phyloP scores from a whole-genome alignment of 1,139 yeast genomes.

The Yamadazyma conglobata region DNA sequence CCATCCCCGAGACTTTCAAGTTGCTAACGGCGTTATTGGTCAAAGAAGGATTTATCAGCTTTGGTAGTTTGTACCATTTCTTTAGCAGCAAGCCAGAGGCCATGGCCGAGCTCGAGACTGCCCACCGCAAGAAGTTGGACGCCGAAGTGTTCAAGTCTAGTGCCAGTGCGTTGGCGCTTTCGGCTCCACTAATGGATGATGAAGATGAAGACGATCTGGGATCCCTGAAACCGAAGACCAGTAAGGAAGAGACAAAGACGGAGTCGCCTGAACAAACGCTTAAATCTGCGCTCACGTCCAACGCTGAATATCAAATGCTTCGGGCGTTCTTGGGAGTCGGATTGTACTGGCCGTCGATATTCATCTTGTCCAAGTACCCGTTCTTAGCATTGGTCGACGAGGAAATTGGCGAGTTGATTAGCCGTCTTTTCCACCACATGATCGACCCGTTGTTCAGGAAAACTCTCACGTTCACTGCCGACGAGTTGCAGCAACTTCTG shows the following conservation, averaged over 20 bases:
- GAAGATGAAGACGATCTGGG: constrained; percentile 42
- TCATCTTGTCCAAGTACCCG: constrained; percentile 60
- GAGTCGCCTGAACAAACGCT: constrained; percentile 8
- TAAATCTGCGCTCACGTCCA: constrained; percentile 19
- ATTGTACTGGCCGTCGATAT: constrained; percentile 60
- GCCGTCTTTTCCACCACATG: constrained; percentile 46
- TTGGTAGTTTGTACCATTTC: constrained; percentile 59
- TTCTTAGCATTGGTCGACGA: constrained; percentile 55
- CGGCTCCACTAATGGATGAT: constrained; percentile 78
- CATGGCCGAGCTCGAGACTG: constrained; percentile 39
- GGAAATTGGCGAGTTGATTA: constrained; percentile 48
- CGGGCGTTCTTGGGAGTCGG: constrained; percentile 60
- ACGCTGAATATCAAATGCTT: constrained; percentile 40
- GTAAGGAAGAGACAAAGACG: constrained; percentile 2
- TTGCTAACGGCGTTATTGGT: constrained; percentile 53
- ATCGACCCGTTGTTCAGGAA: constrained; percentile 48
- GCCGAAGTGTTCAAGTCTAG: constrained; percentile 61
- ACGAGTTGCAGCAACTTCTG: constrained; percentile 22
- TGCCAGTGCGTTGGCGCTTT: constrained; percentile 80
- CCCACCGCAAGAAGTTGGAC: constrained; percentile 52
- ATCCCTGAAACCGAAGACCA: neutral
- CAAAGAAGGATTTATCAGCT: constrained; percentile 66
- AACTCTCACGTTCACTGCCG: constrained; percentile 16
- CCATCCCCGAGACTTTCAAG: constrained; percentile 44
- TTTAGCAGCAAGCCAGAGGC: constrained; percentile 46